A percentile compares a stretch with the other conserved stretches of the same genome.
These are phyloP conservation scores for Dothistroma septosporum DNA, from an alignment of 2,329 filamentous ascomycete species.

Conservation along the genomic window DNA sequence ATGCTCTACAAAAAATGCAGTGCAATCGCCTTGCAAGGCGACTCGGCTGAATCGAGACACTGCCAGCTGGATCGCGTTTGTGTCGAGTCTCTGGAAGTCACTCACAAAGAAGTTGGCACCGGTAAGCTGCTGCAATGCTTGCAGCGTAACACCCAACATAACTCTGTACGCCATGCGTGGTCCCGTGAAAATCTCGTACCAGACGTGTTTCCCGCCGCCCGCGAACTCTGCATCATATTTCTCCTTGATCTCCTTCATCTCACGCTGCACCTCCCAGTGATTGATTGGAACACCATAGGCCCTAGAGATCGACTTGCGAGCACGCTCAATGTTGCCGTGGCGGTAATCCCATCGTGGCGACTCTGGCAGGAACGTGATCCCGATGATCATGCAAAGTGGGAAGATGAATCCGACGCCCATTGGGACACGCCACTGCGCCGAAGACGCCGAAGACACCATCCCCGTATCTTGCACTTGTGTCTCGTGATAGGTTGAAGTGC, in stretches of 20 bases:
- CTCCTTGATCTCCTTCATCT: constrained; percentile 53
- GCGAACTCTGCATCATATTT: constrained; percentile 53
- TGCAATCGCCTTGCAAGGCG: too few species aligned
- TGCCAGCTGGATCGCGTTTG: too few species aligned
- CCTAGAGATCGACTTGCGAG: constrained; percentile 49
- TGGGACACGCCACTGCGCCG: constrained; percentile 59
- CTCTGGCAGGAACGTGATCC: constrained; percentile 55
- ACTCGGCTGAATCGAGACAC: too few species aligned
- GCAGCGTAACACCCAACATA: constrained; percentile 57
- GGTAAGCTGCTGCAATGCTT: constrained; percentile 64
- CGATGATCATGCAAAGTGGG: constrained; percentile 51
- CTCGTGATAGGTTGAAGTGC: constrained; percentile 49
- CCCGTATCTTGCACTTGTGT: constrained; percentile 27
- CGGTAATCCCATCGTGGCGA: constrained; percentile 57
- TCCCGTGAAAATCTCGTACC: constrained; percentile 63
- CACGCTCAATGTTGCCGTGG: constrained; percentile 49
- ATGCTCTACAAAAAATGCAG: too few species aligned
- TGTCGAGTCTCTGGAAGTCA: too few species aligned
- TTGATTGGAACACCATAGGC: constrained; percentile 55
- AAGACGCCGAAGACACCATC: constrained; percentile 12
- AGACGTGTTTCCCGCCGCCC: constrained; percentile 49
- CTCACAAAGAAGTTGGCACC: constrained; percentile 60
- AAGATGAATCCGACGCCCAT: constrained; percentile 57
- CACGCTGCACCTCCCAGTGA: constrained; percentile 51
- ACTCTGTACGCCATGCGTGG: constrained; percentile 66